phyloP scores from a whole-genome alignment of 352 stramenopile genomes.

The Pythium periplocum region DNA sequence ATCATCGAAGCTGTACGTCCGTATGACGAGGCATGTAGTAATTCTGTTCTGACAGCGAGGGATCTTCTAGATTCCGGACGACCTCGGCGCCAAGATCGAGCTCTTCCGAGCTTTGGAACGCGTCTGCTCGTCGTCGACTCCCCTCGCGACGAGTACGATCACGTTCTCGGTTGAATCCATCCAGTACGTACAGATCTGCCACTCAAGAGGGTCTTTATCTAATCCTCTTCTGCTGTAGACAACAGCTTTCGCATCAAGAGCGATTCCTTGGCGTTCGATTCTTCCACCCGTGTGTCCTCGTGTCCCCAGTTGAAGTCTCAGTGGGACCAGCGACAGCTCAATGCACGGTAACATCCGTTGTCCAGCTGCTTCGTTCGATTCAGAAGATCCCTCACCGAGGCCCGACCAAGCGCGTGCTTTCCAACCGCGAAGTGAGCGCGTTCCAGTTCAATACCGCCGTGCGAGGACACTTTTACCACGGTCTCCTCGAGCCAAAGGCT shows the following conservation, averaged over 20 bases:
- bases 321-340: constrained; percentile 29
- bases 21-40: neutral
- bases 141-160: constrained; percentile 62
- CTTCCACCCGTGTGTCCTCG: constrained; percentile 64
- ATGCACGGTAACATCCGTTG: constrained; percentile 33
- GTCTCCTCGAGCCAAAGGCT: constrained; percentile 42
- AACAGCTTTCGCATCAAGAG: constrained; percentile 32
- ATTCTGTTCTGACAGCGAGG: neutral
- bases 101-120: constrained; percentile 60
- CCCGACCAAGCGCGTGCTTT: constrained; percentile 52
- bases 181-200: constrained; percentile 29
- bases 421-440: constrained; percentile 41
- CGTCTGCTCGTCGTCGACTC: constrained; percentile 43
- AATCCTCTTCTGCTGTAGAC: constrained; percentile 6
- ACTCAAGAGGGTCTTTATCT: neutral
- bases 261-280: constrained; percentile 67
- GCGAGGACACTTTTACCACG: constrained; percentile 54
- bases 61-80: constrained; percentile 42
- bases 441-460: constrained; percentile 68
- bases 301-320: constrained; percentile 59
- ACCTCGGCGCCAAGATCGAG: constrained; percentile 49
- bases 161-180: constrained; percentile 50
- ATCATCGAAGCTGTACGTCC: constrained; percentile 56
- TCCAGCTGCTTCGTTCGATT: constrained; percentile 39
- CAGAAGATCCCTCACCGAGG: constrained; percentile 64